Base-by-base conservation (phyloP, 139 green algal species). In the Auxenochlorella pyrenoidosa region DNA sequence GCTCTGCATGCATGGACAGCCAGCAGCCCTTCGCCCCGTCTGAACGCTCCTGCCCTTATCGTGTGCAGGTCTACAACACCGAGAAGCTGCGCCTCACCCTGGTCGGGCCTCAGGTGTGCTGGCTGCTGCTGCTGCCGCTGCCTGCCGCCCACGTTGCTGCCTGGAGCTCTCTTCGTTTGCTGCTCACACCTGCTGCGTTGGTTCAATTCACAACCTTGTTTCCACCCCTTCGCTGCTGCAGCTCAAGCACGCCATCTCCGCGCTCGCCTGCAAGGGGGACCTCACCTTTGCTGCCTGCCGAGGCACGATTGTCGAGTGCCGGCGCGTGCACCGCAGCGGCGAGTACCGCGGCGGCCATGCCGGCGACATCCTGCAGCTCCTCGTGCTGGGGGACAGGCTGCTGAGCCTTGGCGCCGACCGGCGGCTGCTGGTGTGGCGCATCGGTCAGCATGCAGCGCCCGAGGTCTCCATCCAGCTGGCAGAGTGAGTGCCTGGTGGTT, bases 271-370 rank as follows among this genome's bases (percentile, higher is more conserved):
- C 54, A 94, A 95, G 79, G 88, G 92, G 0, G 94, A 98, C 88
- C 80, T 96, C n/a, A 99, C 96, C 0, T 98, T 97, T 90, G 96
- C 97, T 24, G 97, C 96, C 1, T 88, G 94, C 34, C 93, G 94
- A 5, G 44, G 79, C 30, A 86, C 92, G 63, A 96, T 99, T 16
- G 75, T 95, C 12, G 97, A 95, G 54, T 95, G 92, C 88, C 89
- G 92, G 38, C 91, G 96, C 21, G 83, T 94, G 34, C 92, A 95
- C 87, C 82, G 86, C 76, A 72, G 58, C 38, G 94, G 94, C 18
- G 79, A 85, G 30, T 96, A 95, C 88, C 71, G 70, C 0, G 90
- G 91, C 26, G 90, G 91, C 22, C 87, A 83, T 32, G 54, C 5
- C 26, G 90, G 47, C 60, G 76, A 51, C 81, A 90, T 95, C 63